Conservation (phyloP, 2,329 filamentous ascomycete genomes). For the Xylariomycetidae sp. region DNA sequence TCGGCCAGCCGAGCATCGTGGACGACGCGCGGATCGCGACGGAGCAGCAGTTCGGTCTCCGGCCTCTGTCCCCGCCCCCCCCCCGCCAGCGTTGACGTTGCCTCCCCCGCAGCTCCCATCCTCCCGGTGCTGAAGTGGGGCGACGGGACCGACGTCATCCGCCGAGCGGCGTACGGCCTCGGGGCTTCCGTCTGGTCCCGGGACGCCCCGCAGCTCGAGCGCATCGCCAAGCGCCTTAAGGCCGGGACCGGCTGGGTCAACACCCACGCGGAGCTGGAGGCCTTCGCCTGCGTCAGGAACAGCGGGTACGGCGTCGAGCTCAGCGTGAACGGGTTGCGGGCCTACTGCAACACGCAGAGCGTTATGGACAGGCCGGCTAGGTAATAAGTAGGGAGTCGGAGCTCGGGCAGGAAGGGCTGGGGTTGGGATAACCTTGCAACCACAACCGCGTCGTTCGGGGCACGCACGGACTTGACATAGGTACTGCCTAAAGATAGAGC, state of each 20-base stretch:
- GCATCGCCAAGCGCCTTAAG: slow-evolving; percentile 40
- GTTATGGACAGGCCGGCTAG: slow-evolving; percentile 4
- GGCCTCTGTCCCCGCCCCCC: too few species aligned
- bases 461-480: too few species aligned
- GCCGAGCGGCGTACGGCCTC: slow-evolving; percentile 39
- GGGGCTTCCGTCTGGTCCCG: slow-evolving; percentile 46
- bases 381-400: too few species aligned
- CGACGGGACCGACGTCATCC: slow-evolving; percentile 38
- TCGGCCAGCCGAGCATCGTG: slow-evolving; percentile 18
- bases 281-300: slow-evolving; percentile 45
- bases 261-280: slow-evolving; percentile 32
- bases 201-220: slow-evolving; percentile 38
- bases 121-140: slow-evolving; percentile 36
- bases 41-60: slow-evolving; percentile 20
- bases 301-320: slow-evolving; percentile 45
- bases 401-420: too few species aligned
- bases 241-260: slow-evolving; percentile 50
- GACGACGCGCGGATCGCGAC: slow-evolving; percentile 13
- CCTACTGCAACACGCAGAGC: slow-evolving; percentile 25
- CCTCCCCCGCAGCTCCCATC: slow-evolving; percentile 30
- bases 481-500: too few species aligned
- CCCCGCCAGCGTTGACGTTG: too few species aligned
- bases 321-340: slow-evolving; percentile 32
- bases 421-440: too few species aligned
- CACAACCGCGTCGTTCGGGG: too few species aligned